phyloP scores from a whole-genome alignment of 139 green algal species.

The Zygnema cylindricum region DNA sequence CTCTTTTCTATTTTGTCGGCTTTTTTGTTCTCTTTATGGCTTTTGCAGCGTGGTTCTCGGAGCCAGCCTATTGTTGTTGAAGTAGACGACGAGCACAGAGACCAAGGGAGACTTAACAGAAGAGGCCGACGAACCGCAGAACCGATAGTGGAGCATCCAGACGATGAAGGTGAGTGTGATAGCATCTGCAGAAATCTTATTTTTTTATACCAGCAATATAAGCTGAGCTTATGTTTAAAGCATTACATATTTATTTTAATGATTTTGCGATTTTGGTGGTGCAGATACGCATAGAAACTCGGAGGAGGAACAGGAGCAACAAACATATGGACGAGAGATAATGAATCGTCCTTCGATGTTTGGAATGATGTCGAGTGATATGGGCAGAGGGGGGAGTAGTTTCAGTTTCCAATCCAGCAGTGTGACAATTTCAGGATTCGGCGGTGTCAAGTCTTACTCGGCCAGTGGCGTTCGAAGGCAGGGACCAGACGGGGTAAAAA shows the following conservation, averaged over 20 bases:
- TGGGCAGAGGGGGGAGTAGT: neutral
- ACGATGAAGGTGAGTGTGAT: neutral
- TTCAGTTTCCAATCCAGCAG: neutral
- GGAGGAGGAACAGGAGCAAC: neutral
- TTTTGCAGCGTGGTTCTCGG: too few species aligned
- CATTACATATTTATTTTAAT: too few species aligned
- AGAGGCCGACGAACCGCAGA: neutral
- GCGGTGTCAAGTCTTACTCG: neutral
- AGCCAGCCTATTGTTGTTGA: neutral
- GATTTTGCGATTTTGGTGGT: too few species aligned
- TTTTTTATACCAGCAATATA: too few species aligned
- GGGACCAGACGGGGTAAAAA: neutral
- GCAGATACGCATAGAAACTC: too few species aligned
- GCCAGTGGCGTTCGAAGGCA: neutral
- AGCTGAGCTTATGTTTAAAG: too few species aligned
- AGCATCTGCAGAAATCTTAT: too few species aligned
- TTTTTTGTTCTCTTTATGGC: too few species aligned
- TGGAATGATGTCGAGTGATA: neutral
- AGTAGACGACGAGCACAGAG: too few species aligned
- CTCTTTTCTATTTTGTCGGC: too few species aligned
- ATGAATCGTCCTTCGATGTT: neutral
- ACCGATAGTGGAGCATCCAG: neutral
- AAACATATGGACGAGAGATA: neutral
- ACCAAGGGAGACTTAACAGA: neutral
- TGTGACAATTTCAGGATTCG: neutral